phyloP scores from a whole-genome alignment of 2,329 filamentous ascomycete genomes.

The Bipolaris bicolor region DNA sequence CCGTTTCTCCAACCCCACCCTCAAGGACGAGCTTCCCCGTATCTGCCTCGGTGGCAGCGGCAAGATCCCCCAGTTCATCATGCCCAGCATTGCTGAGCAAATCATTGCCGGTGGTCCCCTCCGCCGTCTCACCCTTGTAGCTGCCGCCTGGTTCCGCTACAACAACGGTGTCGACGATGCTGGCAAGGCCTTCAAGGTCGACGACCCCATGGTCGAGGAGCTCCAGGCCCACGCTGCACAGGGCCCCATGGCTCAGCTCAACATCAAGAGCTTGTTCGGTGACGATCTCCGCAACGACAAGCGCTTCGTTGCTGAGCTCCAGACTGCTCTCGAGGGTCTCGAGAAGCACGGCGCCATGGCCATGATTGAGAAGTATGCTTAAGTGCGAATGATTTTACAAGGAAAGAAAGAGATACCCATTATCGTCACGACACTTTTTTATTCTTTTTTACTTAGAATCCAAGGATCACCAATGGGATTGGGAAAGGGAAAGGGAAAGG shows the following conservation, averaged over 20 bases:
- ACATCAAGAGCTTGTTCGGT: constrained; percentile 30
- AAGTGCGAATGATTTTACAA: not conserved
- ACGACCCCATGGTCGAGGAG: constrained; percentile 36
- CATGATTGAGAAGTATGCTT: constrained; percentile 29
- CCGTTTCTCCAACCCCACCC: constrained; percentile 37
- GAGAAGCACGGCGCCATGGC: constrained; percentile 28
- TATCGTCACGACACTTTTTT: not conserved
- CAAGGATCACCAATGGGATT: no score
- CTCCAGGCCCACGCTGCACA: constrained; percentile 31
- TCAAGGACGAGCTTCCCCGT: constrained; percentile 39
- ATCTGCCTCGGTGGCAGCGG: constrained; percentile 40
- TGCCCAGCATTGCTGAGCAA: constrained; percentile 39
- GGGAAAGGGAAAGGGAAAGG: no score
- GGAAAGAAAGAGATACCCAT: constrained; percentile 7
- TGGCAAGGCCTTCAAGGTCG: constrained; percentile 30
- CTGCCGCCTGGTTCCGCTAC: constrained; percentile 40
- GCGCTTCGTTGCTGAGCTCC: constrained; percentile 37
- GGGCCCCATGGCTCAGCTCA: constrained; percentile 19
- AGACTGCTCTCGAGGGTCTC: constrained; percentile 29
- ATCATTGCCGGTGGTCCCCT: constrained; percentile 33
- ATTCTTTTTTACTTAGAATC: no score
- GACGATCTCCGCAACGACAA: constrained; percentile 35
- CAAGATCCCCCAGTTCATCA: constrained; percentile 41
- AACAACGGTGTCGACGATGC: constrained; percentile 33
- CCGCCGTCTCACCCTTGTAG: constrained; percentile 31